A percentile compares a stretch with the other conserved stretches of the same genome.
Evolutionary conservation across 768 basidiomycete species (phyloP).

Genomic region (Sarcodon aspratus): DNA sequence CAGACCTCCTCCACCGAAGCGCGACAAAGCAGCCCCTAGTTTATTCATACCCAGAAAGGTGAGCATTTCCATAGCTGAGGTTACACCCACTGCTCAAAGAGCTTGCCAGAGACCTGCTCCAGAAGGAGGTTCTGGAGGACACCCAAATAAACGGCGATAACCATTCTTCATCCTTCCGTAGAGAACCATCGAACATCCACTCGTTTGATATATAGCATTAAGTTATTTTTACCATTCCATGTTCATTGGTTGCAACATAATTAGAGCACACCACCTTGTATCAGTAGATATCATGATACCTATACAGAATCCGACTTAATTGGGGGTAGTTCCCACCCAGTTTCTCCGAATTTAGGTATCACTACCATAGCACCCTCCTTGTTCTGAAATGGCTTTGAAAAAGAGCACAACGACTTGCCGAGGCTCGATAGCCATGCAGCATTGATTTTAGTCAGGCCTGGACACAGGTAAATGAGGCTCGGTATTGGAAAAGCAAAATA

Average conservation of each 20-base stretch:
- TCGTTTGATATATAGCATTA: slow-evolving; percentile 8
- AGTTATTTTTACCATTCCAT: slow-evolving; percentile 1
- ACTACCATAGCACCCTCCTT: slow-evolving; percentile 57
- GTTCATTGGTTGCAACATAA: neutral
- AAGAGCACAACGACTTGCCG: slow-evolving; percentile 76
- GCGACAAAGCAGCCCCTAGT: slow-evolving; percentile 27
- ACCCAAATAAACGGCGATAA: too few species aligned
- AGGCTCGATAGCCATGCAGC: slow-evolving; percentile 78
- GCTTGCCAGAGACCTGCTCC: too few species aligned
- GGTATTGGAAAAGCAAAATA: neutral
- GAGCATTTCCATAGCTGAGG: too few species aligned
- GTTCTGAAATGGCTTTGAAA: slow-evolving; percentile 75
- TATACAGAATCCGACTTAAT: slow-evolving; percentile 20
- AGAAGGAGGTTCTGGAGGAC: too few species aligned
- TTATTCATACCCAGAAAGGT: slow-evolving; percentile 57
- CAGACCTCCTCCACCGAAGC: slow-evolving; percentile 21
- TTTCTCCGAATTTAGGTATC: slow-evolving; percentile 76
- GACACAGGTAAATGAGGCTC: neutral
- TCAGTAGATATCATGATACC: neutral
- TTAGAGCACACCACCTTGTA: neutral
- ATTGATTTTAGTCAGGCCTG: slow-evolving; percentile 79
- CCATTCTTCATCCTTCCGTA: too few species aligned
- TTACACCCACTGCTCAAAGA: too few species aligned
- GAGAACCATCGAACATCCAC: too few species aligned
- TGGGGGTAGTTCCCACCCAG: slow-evolving; percentile 81